Percentiles rank a stretch among this genome's conserved stretches.
These are phyloP conservation scores for Meredithiella fracta DNA, from an alignment of 2,329 filamentous ascomycete species.

Conservation along the genomic window DNA sequence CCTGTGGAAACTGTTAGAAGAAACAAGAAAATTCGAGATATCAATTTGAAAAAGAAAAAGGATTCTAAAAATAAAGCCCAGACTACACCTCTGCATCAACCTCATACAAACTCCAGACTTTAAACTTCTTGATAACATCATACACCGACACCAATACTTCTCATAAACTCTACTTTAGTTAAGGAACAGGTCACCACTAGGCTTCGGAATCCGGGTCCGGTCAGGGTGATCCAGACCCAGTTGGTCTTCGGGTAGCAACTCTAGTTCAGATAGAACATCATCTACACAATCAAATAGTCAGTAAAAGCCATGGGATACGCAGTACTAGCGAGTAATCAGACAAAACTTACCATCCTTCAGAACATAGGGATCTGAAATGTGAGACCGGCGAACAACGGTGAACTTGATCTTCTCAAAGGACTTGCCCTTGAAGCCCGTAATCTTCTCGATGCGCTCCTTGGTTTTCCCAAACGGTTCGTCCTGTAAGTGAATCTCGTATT, in stretches of 20 bases:
- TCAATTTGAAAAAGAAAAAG: no score
- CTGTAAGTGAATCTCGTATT: slow-evolving; percentile 24
- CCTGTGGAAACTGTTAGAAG: neutral
- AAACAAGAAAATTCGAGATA: no score
- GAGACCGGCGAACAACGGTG: slow-evolving; percentile 55
- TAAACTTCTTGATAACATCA: neutral
- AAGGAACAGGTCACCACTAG: slow-evolving; percentile 47
- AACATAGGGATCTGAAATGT: slow-evolving; percentile 53
- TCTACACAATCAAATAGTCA: slow-evolving; percentile 25
- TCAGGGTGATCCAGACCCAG: slow-evolving; percentile 52
- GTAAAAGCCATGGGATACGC: neutral
- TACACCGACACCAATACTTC: neutral
- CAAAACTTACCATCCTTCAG: slow-evolving; percentile 65
- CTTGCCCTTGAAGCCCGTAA: slow-evolving; percentile 92
- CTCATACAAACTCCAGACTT: neutral
- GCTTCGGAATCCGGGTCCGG: slow-evolving; percentile 39
- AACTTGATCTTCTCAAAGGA: slow-evolving; percentile 98
- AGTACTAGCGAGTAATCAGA: neutral
- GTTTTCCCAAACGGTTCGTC: slow-evolving; percentile 80
- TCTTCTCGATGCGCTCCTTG: slow-evolving; percentile 82
- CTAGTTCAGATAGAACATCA: slow-evolving; percentile 37
- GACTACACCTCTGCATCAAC: neutral
- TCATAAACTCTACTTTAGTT: slow-evolving; percentile 16
- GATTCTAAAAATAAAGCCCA: no score
- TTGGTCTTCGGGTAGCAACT: slow-evolving; percentile 38